Base-by-base conservation (phyloP, 2,329 filamentous ascomycete genomes). In the Ascochyta lentis region DNA sequence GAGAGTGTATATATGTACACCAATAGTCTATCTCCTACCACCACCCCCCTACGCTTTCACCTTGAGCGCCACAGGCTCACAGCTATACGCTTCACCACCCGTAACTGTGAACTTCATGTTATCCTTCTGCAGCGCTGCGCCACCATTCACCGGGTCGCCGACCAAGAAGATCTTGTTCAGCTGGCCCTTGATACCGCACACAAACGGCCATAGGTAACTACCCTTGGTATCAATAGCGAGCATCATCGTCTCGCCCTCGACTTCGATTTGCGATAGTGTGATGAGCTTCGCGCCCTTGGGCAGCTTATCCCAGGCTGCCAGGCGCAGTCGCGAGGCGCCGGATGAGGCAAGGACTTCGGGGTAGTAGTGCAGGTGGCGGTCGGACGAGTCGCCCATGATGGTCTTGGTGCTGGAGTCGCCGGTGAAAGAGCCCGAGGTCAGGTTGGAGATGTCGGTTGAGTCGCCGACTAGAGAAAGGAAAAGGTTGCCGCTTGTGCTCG, bases 21-120 rank as follows among this genome's bases (percentile, higher is more conserved):
- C 33, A 29, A 9, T 43, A 48, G 29, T 38, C 33, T 4, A 8
- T 10, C 6, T 23, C 26, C 6, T 7, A 10, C 19, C 24, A 38
- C 24, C 37, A 40, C 19, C 2, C 31, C 6, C 16, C 35, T 46
- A 49, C 40, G 15, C 46, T 27, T 45, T 40, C 6, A 55, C 41
- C 52, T 45, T 55, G 45, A 55, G 26, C 8, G 52, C 46, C 34
- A 55, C 52, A 16, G 51, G 51, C 45, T 54, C 51, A 54, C 45
- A 54, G 34, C 40, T 54, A n/a, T 49, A 54, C 10, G 45, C 51
- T 27, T 54, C 51, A 29, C 52, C 52, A 15, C 52, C 52, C 2
- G 52, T 55, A 23, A 55, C 52, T 7, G 52, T 55, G 13, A 49
- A 55, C 46, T 49, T 55, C 52, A 55, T 49, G 16, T 19, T 55